These are phyloP conservation scores for Aspergillus affinis DNA, from an alignment of 495 filamentous ascomycete genomes.

Conservation along the genomic window DNA sequence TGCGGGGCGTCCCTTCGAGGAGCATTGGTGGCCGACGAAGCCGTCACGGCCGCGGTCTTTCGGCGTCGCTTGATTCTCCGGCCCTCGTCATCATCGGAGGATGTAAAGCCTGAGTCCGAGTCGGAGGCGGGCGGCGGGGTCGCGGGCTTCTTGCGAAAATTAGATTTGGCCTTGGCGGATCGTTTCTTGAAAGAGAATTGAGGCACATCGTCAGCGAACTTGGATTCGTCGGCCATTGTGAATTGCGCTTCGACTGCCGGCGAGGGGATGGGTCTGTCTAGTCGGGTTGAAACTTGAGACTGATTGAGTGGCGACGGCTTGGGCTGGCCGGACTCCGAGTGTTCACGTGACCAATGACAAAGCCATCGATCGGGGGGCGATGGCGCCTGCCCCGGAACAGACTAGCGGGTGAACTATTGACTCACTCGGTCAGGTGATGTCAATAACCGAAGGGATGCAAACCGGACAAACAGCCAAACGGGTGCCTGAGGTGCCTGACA, in stretches of 20 bases:
- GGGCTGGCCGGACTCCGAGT: background rate
- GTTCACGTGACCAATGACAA: background rate
- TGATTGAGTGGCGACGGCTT: background rate
- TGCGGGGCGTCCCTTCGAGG: slow-evolving; percentile 42
- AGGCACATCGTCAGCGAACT: slow-evolving; percentile 9
- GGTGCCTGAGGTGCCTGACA: background rate
- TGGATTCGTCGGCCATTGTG: slow-evolving; percentile 21
- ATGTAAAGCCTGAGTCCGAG: slow-evolving; percentile 63
- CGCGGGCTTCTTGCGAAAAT: slow-evolving; percentile 76
- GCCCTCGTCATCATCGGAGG: slow-evolving; percentile 75
- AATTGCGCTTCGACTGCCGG: background rate
- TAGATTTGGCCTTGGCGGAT: slow-evolving; percentile 69
- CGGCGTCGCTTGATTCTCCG: slow-evolving; percentile 74
- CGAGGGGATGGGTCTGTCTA: background rate
- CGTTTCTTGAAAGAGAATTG: slow-evolving; percentile 76
- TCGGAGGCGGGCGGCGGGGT: slow-evolving; percentile 70
- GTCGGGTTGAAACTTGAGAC: background rate
- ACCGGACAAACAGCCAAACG: background rate
- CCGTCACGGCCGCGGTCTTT: slow-evolving; percentile 60
- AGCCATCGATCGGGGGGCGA: background rate
- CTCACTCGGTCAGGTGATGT: background rate
- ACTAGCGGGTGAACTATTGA: too few species aligned
- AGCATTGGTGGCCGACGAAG: slow-evolving; percentile 49
- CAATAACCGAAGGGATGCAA: background rate
- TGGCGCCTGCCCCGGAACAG: too few species aligned